Base-by-base conservation (phyloP, 306 rosid genomes). In the Gillenia trifoliata region DNA sequence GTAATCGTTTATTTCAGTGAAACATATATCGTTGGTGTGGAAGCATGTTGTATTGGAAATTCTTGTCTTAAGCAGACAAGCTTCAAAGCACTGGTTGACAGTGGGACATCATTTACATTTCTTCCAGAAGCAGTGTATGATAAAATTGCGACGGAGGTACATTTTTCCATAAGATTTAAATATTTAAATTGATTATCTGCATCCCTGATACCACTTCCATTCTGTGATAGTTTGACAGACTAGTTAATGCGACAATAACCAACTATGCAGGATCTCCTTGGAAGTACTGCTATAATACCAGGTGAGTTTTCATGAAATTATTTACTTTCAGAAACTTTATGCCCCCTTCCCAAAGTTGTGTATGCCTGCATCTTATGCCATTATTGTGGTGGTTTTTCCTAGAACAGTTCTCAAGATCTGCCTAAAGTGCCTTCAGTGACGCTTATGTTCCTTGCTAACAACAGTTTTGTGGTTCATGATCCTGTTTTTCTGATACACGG, bases 91-190 rank as follows among this genome's bases (percentile, higher is more conserved):
- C 75, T 83, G 85, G 83, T 91, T 86, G 98, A 94, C 75, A 93
- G 94, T 5, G 98, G 98, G 75, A 79, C 97, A 30, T 93, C 98
- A 57, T 91, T 93, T 85, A 89, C 98, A 11, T 87, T 88, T 79
- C 94, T 93, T 75, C 98, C 98, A 0, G 85, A 89, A 63, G 88
- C 86, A 66, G 89, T 78, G 45, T 91, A 84, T 40, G 87, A 87
- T 82, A 81, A 83, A 79, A 82, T 89, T 75, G 75, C 87, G 6
- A 67, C 79, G 76, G 96, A 93, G 98, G 98, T 89, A 87, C 77
- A 61, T 67, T 11, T 31, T 63, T 67, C 38, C 60, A 57, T 68
- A 47, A 57, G 70, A 75, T 33, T 79, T 38, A 25, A 45, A 67
- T 66, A 23, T 68, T 57, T 66, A 67, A 68, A 45, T 75, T 77